A percentile compares a stretch with the other conserved stretches of the same genome.
phyloP scores from a whole-genome alignment of 352 stramenopile genomes.

The Globisporangium abappressorium region DNA sequence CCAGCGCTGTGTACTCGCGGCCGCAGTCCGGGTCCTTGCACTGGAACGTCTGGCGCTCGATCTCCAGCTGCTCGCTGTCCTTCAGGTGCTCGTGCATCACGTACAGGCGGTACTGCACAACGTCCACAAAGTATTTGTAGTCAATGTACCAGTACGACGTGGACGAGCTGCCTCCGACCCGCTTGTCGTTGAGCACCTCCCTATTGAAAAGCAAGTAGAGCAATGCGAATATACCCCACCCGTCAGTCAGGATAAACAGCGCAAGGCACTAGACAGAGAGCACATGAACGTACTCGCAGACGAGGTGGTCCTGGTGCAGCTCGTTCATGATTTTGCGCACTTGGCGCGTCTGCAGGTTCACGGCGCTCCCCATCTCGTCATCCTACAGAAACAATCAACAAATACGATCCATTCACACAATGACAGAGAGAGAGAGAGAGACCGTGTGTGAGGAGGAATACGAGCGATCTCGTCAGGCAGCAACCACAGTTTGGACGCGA shows the following conservation, averaged over 20 bases:
- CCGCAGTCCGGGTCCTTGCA: slow-evolving; percentile 85
- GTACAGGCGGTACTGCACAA: slow-evolving; percentile 87
- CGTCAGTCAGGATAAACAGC: not conserved
- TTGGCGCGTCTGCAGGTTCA: slow-evolving; percentile 87
- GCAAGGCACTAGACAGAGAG: not conserved
- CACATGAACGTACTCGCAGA: slow-evolving; percentile 57
- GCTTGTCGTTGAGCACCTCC: slow-evolving; percentile 88
- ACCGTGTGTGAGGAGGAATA: not conserved
- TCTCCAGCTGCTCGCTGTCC: slow-evolving; percentile 82
- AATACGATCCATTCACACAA: not conserved
- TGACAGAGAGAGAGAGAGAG: not conserved
- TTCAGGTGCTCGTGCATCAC: slow-evolving; percentile 87
- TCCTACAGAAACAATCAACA: slow-evolving; percentile 35
- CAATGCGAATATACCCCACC: not conserved
- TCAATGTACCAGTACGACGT: slow-evolving; percentile 92
- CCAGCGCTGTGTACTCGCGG: slow-evolving; percentile 83
- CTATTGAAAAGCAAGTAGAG: slow-evolving; percentile 23
- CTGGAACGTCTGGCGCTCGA: slow-evolving; percentile 85
- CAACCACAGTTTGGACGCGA: not conserved
- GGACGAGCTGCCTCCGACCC: slow-evolving; percentile 75
- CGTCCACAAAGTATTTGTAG: slow-evolving; percentile 91
- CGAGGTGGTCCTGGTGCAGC: slow-evolving; percentile 79
- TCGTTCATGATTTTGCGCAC: slow-evolving; percentile 89
- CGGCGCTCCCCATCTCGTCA: slow-evolving; percentile 84
- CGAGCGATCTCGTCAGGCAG: not conserved